Conservation (phyloP, 2,329 filamentous ascomycete species). For the Amesomyces nigricolor region DNA sequence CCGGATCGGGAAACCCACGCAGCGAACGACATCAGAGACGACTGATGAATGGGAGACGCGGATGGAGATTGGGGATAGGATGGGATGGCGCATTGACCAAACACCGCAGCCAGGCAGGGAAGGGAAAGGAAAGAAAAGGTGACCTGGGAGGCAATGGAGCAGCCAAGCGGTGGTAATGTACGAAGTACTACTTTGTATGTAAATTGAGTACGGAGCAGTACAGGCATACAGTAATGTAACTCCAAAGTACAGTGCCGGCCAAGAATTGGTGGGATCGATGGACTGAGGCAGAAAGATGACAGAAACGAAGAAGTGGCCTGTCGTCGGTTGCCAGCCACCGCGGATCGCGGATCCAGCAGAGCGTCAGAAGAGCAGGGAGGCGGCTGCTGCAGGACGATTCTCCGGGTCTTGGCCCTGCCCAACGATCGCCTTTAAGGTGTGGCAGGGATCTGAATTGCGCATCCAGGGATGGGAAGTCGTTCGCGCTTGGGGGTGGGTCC, state of each 20-base stretch:
- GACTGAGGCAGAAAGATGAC: background rate
- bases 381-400: background rate
- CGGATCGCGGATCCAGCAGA: slow-evolving; percentile 10
- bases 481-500: slow-evolving; percentile 3
- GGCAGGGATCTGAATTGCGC: slow-evolving; percentile 11
- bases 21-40: background rate
- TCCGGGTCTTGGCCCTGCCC: slow-evolving; percentile 5
- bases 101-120: background rate
- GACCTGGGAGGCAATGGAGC: background rate
- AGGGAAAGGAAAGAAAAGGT: background rate
- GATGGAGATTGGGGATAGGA: slow-evolving; percentile 5
- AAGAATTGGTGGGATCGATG: background rate
- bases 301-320: background rate
- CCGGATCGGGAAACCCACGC: background rate
- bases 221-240: background rate
- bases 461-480: background rate
- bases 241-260: too few relatives aligned
- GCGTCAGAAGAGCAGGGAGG: background rate
- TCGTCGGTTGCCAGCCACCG: background rate
- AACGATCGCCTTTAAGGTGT: slow-evolving; percentile 14
- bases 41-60: background rate
- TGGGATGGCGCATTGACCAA: slow-evolving; percentile 4
- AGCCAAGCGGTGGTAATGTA: background rate
- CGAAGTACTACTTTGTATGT: background rate
- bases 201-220: too few relatives aligned